Conservation (phyloP, 768 basidiomycete genomes). For the Mycena leptocephala region DNA sequence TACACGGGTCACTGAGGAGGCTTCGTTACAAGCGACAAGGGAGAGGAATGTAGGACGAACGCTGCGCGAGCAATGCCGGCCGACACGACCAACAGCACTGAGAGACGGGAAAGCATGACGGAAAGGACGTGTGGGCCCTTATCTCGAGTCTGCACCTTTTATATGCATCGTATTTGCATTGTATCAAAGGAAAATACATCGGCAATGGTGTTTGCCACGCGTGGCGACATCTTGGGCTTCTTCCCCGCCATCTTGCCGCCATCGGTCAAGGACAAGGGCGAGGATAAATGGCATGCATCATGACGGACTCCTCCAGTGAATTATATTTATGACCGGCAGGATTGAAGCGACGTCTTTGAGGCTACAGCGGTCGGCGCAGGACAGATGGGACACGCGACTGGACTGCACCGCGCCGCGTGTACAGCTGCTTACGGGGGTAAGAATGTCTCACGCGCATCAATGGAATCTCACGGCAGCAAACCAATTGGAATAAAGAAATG, state of each 20-base stretch:
- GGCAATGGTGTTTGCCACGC: not conserved
- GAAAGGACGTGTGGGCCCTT: not conserved
- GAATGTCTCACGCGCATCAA: too few relatives aligned
- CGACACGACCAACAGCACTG: conserved; percentile 4
- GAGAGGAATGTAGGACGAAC: not conserved
- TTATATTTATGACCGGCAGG: too few relatives aligned
- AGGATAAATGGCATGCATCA: too few relatives aligned
- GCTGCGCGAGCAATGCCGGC: conserved; percentile 17
- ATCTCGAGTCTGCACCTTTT: not conserved
- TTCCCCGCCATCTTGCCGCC: not conserved
- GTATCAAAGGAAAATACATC: not conserved
- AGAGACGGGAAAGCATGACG: conserved; percentile 13
- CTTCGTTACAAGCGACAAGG: not conserved
- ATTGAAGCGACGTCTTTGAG: too few relatives aligned
- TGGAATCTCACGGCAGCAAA: too few relatives aligned
- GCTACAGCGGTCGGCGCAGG: too few relatives aligned
- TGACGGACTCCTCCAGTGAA: too few relatives aligned
- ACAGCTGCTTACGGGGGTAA: too few relatives aligned
- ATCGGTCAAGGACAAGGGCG: not conserved
- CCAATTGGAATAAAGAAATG: too few relatives aligned
- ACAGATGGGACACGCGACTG: too few relatives aligned
- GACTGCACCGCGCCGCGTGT: too few relatives aligned
- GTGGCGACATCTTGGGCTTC: not conserved
- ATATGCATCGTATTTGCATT: too few relatives aligned
- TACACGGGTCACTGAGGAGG: conserved; percentile 26